phyloP scores from a whole-genome alignment of 495 filamentous ascomycete genomes.

The Acidiella bohemica region DNA sequence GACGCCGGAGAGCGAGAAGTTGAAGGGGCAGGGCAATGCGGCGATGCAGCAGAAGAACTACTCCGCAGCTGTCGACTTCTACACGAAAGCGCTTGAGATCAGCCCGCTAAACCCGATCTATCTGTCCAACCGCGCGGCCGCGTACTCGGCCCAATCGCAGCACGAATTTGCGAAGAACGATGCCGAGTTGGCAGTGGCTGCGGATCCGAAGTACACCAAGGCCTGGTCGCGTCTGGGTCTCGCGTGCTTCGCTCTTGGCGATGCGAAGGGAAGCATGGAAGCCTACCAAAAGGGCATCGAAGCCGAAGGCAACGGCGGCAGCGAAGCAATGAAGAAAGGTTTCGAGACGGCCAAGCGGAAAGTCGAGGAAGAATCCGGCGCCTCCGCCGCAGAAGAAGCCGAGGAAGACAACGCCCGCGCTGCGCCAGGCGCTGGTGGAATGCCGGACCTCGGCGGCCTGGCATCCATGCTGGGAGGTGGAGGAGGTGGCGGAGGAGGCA shows the following conservation, averaged over 20 bases:
- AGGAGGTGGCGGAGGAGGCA: slow-evolving; percentile 54
- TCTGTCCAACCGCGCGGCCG: slow-evolving; percentile 92
- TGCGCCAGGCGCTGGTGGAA: slow-evolving; percentile 34
- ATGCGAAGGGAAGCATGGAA: slow-evolving; percentile 83
- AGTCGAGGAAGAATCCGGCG: slow-evolving; percentile 56
- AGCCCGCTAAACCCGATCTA: slow-evolving; percentile 85
- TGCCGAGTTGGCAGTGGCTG: slow-evolving; percentile 71
- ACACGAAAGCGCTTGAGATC: slow-evolving; percentile 69
- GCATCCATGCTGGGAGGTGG: slow-evolving; percentile 60
- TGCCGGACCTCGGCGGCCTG: slow-evolving; percentile 64
- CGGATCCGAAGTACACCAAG: slow-evolving; percentile 89
- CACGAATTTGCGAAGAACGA: slow-evolving; percentile 70
- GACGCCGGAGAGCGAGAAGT: slow-evolving; percentile 57
- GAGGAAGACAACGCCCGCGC: slow-evolving; percentile 38
- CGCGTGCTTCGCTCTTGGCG: slow-evolving; percentile 77
- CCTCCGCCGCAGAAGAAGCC: slow-evolving; percentile 35
- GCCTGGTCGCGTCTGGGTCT: slow-evolving; percentile 88
- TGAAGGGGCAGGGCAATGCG: slow-evolving; percentile 86
- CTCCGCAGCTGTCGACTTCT: slow-evolving; percentile 60
- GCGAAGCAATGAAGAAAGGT: slow-evolving; percentile 83
- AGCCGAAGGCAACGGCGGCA: slow-evolving; percentile 80
- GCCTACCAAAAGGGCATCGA: slow-evolving; percentile 90
- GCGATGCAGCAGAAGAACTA: slow-evolving; percentile 92
- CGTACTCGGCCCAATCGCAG: slow-evolving; percentile 65
- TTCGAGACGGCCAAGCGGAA: slow-evolving; percentile 78